phyloP scores from a whole-genome alignment of 371 early-diverging fungal genomes.

The Basidiobolus heterosporus region DNA sequence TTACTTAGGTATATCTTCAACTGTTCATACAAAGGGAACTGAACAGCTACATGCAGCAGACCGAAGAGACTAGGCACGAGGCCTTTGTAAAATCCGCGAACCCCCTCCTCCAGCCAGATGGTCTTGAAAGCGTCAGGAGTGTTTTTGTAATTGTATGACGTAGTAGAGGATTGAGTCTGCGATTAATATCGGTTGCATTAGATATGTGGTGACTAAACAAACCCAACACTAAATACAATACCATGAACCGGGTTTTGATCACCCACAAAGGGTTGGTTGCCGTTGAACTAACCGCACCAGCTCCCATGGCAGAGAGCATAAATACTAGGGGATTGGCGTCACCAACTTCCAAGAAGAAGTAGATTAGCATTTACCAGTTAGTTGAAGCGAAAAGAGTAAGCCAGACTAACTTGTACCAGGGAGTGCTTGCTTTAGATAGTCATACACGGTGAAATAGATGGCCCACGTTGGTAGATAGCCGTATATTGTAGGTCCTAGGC shows the following conservation, averaged over 20 bases:
- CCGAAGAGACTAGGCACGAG: slow-evolving; percentile 79
- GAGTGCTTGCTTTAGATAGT: slow-evolving; percentile 32
- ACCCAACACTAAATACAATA: slow-evolving; percentile 16
- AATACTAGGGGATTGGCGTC: slow-evolving; percentile 26
- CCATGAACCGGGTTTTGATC: slow-evolving; percentile 80
- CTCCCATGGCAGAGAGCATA: slow-evolving; percentile 68
- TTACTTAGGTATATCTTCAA: slow-evolving; percentile 50
- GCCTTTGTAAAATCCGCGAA: slow-evolving; percentile 73
- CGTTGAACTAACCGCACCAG: slow-evolving; percentile 64
- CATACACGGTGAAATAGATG: slow-evolving; percentile 72
- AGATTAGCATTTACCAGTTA: background rate
- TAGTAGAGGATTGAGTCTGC: slow-evolving; percentile 51
- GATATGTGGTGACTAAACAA: background rate
- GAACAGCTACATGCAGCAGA: slow-evolving; percentile 81
- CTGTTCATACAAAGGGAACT: slow-evolving; percentile 89
- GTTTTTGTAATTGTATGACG: slow-evolving; percentile 51
- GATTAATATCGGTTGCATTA: background rate
- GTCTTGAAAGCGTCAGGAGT: slow-evolving; percentile 51
- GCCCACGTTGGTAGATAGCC: slow-evolving; percentile 87
- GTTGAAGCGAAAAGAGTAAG: background rate
- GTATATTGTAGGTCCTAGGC: slow-evolving; percentile 70
- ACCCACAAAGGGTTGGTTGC: slow-evolving; percentile 88
- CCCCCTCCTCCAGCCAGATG: slow-evolving; percentile 51
- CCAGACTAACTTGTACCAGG: slow-evolving; percentile 7
- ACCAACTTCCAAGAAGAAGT: background rate